Evolutionary conservation across 306 rosid species (phyloP), one percentile per base, ranked within the genome.

Genomic region (Prunus dulcis): DNA sequence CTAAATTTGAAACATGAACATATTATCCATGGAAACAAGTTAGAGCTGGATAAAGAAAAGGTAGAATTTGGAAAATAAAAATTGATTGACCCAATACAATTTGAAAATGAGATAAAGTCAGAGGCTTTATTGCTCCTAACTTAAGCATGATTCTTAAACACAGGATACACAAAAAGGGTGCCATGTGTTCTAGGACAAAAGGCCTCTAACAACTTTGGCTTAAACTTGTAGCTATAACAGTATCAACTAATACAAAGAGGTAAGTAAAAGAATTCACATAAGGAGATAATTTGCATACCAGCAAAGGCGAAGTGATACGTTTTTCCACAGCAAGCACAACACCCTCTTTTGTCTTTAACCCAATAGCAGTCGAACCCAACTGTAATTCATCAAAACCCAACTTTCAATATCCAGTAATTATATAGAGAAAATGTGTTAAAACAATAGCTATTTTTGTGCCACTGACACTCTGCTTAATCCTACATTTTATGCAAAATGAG

Each of bases 281-380:
- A 52, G 38, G 68, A 76, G 78, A 58, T 2, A 18, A 28, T n/a
- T 51, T 30, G 49, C 86, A 46, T n/a, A 89, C 99, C 99, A 95
- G 86, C 52, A 95, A 85, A 0, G 99, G 99, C 0, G 99, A 95
- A 79, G 99, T 95, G 69, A 95, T 95, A 17, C 97, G 93, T 73
- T 95, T 95, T 79, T 95, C 99, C 78, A 95, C 99, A 1, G 99
- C 99, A 30, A 92, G 99, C 58, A 92, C 97, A 47, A 95, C 99
- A 1, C 99, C 99, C 65, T 92, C 96, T 73, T 88, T 95, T 2
- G 97, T 95, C 89, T 92, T 95, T 90, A 95, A 77, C 76, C 97
- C 97, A 76, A 95, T 95, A 2, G 99, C 97, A 45, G 97, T 95
- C 32, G 97, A 95, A 65, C 99, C 99, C 69, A 95, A 89, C 97